Base-by-base conservation (phyloP, 352 stramenopile species). In the Pythium utonaiense region DNA sequence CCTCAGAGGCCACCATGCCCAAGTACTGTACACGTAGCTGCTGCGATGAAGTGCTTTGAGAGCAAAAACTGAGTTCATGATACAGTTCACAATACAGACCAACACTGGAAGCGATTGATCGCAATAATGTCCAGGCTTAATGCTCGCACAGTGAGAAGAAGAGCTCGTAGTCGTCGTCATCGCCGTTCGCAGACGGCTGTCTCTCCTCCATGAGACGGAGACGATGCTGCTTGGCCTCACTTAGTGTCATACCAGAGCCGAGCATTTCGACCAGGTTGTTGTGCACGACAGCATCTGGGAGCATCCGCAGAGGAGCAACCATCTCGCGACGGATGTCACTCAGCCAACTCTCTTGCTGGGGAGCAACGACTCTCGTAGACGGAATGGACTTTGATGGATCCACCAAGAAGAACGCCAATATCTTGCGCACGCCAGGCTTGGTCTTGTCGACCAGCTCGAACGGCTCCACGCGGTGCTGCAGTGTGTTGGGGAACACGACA, bases 361-460 rank as follows among this genome's bases (percentile, higher is more conserved):
- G 67, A 13, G 64, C 57, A 13, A 78, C 69, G 19, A 53, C 38
- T 1, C 61, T 25, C 12, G 64, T 76, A 21, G 68, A 78, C 16
- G 64, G 57, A 45, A 76, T 74, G 49, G 50, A 42, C 36, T 67
- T 66, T 0, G 47, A 27, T 24, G 64, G 68, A 61, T 78, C 66
- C 19, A 78, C 66, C 16, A 78, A 25, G 48, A 76, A 78, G 47
- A 78, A 78, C n/a, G 67, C 66, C 2, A 78, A 22, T 36, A 78
- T 75, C 62, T 76, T 76, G 5, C 68, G 68, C 8, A 72, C 45
- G 16, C 67, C 67, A 9, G 64, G 64, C 21, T 41, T 50, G 0
- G 62, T 67, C 28, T 33, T 21, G 49, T 74, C 70, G 1, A 14
- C 55, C 3, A 77, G 47, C 34, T 71, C 58, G 19, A 77, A 71